Percentiles rank a stretch among this genome's conserved stretches.
Conservation (phyloP, 495 filamentous ascomycete genomes). For the Lentithecium fluviatile region DNA sequence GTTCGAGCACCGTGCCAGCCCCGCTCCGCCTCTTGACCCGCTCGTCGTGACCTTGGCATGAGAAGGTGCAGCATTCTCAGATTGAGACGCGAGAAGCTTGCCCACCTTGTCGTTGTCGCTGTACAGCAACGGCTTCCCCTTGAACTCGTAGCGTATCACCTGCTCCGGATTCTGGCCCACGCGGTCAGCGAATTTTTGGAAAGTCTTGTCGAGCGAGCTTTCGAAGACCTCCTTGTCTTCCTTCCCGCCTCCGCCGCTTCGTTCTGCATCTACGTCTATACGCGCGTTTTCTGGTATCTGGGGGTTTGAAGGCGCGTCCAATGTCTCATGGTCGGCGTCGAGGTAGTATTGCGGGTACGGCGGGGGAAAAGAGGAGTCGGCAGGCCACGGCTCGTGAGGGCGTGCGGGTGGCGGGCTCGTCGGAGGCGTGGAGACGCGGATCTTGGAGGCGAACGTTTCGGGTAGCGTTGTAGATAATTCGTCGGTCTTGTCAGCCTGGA, state of each 20-base stretch:
- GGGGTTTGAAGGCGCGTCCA: conserved; percentile 54
- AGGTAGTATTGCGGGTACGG: conserved; percentile 77
- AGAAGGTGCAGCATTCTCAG: conserved; percentile 32
- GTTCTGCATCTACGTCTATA: conserved; percentile 56
- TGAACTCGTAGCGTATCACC: conserved; percentile 87
- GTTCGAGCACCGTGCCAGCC: conserved; percentile 71
- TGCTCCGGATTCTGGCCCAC: conserved; percentile 92
- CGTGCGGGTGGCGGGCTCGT: conserved; percentile 35
- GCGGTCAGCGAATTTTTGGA: conserved; percentile 87
- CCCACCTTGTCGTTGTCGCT: conserved; percentile 72
- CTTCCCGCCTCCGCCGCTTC: conserved; percentile 52
- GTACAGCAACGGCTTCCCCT: conserved; percentile 78
- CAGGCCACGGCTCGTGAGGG: conserved; percentile 70
- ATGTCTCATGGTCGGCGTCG: conserved; percentile 88
- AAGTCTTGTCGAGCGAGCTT: conserved; percentile 77
- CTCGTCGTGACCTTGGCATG: conserved; percentile 41
- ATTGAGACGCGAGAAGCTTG: conserved; percentile 50
- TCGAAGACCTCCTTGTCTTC: conserved; percentile 84
- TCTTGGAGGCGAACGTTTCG: conserved; percentile 72
- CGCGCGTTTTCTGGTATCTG: conserved; percentile 46
- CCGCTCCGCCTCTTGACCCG: conserved; percentile 31
- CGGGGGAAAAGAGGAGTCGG: conserved; percentile 58
- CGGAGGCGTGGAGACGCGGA: conserved; percentile 49
- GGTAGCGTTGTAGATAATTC: conserved; percentile 49
- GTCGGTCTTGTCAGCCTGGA: conserved; percentile 35